phyloP scores from a whole-genome alignment of 2,329 filamentous ascomycete species.

The Colletotrichum gloeosporioides region DNA sequence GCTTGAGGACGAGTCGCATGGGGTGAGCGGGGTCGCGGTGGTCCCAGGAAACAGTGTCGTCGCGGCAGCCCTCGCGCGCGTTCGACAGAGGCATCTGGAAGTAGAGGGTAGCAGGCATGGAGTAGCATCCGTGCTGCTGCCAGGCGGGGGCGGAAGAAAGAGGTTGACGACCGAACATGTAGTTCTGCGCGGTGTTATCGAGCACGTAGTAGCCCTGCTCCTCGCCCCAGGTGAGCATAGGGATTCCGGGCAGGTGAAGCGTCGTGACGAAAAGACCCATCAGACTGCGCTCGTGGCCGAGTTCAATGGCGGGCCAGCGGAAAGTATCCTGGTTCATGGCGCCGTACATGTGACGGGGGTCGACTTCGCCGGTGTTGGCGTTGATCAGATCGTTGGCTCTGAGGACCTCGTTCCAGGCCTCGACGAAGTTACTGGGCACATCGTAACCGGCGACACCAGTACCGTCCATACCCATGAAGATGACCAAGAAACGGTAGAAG shows the following conservation, averaged over 20 bases:
- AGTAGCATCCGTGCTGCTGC: slow-evolving; percentile 70
- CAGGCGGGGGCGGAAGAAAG: slow-evolving; percentile 67
- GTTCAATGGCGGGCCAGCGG: slow-evolving; percentile 64
- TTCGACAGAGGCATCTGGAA: slow-evolving; percentile 61
- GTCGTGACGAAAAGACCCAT: slow-evolving; percentile 64
- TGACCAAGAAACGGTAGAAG: slow-evolving; percentile 31
- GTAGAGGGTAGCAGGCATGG: slow-evolving; percentile 60
- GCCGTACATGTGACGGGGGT: slow-evolving; percentile 70
- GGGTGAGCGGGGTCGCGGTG: slow-evolving; percentile 68
- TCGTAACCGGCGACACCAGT: slow-evolving; percentile 35
- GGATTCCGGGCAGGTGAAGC: slow-evolving; percentile 66
- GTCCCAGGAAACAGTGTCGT: slow-evolving; percentile 62
- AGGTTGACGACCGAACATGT: slow-evolving; percentile 68
- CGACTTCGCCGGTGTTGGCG: slow-evolving; percentile 63
- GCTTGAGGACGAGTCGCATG: slow-evolving; percentile 64
- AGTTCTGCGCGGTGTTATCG: slow-evolving; percentile 68
- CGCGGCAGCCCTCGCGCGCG: slow-evolving; percentile 59
- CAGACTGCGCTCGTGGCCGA: slow-evolving; percentile 62
- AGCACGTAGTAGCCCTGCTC: slow-evolving; percentile 70
- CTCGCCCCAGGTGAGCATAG: slow-evolving; percentile 67
- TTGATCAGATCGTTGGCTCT: slow-evolving; percentile 65
- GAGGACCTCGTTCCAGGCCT: slow-evolving; percentile 61
- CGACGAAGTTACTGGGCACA: slow-evolving; percentile 41
- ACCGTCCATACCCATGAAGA: slow-evolving; percentile 37
- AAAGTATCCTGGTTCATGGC: slow-evolving; percentile 71